A percentile compares a stretch with the other conserved stretches of the same genome.
Conservation (phyloP, 2,329 filamentous ascomycete species). For the Emericellopsis atlantica region DNA sequence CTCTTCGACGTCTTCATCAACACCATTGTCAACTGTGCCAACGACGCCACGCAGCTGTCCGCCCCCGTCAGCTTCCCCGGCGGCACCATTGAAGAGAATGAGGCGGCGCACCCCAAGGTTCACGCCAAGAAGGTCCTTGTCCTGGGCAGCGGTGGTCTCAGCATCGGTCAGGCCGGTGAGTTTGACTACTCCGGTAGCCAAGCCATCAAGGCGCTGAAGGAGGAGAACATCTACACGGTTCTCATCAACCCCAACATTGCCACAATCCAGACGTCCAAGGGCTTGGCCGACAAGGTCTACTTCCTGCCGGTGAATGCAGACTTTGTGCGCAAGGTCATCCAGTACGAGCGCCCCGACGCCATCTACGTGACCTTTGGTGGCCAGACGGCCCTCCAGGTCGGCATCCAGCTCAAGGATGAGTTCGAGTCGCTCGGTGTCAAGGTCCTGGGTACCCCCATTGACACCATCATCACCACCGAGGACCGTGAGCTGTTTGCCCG, state of each 20-base stretch:
- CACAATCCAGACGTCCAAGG: conserved; percentile 97
- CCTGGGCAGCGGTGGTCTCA: conserved; percentile 85
- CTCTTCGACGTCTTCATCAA: conserved; percentile 94
- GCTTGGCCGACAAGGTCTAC: conserved; percentile 95
- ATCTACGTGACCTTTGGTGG: conserved; percentile 98
- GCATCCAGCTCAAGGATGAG: conserved; percentile 95
- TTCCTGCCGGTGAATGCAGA: conserved; percentile 95
- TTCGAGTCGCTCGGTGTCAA: conserved; percentile 86
- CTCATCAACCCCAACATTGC: conserved; percentile 99
- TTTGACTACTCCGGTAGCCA: conserved; percentile 98
- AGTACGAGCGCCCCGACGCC: conserved; percentile 85
- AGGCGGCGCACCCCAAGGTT: conserved; percentile 63
- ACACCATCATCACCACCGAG: conserved; percentile 97
- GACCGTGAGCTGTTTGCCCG: conserved; percentile 94
- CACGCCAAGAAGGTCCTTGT: conserved; percentile 90
- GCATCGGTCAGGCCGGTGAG: conserved; percentile 95
- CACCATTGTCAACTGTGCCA: conserved; percentile 62
- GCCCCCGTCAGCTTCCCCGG: conserved; percentile 79
- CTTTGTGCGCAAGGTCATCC: conserved; percentile 94
- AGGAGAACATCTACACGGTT: conserved; percentile 96
- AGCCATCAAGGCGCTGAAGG: conserved; percentile 95
- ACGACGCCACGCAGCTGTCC: conserved; percentile 52
- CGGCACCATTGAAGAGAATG: conserved; percentile 68
- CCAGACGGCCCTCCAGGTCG: conserved; percentile 91
- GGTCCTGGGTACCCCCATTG: conserved; percentile 90